Conservation (phyloP, 2,329 filamentous ascomycete genomes). For the Hyphodiscus sp. region DNA sequence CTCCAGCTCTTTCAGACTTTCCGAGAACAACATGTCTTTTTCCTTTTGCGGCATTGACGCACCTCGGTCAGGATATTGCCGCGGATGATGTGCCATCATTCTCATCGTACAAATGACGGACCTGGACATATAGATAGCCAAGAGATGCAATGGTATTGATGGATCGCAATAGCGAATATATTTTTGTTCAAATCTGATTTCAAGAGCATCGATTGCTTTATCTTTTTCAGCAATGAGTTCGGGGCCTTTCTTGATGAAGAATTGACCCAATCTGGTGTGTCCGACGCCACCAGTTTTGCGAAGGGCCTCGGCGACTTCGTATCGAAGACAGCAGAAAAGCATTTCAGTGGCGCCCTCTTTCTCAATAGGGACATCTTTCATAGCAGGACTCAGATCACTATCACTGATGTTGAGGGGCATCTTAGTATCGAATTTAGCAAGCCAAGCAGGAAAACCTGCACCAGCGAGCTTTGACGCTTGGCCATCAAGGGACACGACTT, state of each 20-base stretch:
- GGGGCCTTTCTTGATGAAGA: neutral
- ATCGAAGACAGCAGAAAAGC: constrained; percentile 34
- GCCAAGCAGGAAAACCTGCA: constrained; percentile 34
- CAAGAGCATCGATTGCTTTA: constrained; percentile 25
- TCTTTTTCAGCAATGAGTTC: constrained; percentile 20
- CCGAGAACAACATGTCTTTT: constrained; percentile 28
- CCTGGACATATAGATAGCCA: constrained; percentile 24
- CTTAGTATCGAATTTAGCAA: constrained; percentile 40
- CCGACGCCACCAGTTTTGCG: constrained; percentile 9
- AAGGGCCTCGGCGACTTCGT: constrained; percentile 28
- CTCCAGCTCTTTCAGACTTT: constrained; percentile 32
- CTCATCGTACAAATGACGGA: constrained; percentile 27
- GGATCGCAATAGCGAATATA: constrained; percentile 37
- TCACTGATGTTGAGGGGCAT: constrained; percentile 51
- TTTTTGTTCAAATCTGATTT: constrained; percentile 33
- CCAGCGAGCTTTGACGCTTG: constrained; percentile 50
- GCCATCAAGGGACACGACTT: constrained; percentile 55
- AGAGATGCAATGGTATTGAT: constrained; percentile 33
- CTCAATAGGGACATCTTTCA: constrained; percentile 35
- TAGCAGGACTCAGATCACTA: constrained; percentile 40
- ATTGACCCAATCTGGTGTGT: neutral
- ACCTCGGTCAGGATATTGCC: constrained; percentile 26
- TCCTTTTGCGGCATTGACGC: constrained; percentile 28
- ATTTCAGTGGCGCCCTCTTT: constrained; percentile 42
- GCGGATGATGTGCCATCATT: constrained; percentile 30